Base-by-base conservation (phyloP, 768 basidiomycete species). In the Fistulinella prunicolor region DNA sequence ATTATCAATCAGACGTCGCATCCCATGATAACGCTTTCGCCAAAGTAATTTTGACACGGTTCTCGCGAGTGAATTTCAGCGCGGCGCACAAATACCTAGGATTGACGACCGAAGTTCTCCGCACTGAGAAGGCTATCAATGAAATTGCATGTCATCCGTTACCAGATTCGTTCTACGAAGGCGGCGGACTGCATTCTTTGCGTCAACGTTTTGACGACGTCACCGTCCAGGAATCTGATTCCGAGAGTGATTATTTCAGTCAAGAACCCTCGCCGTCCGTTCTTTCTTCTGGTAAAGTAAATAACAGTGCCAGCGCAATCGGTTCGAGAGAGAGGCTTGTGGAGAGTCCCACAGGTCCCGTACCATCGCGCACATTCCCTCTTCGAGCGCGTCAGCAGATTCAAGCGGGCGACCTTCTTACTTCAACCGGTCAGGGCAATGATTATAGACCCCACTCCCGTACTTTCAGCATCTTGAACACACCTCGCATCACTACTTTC, bases 51-150 rank as follows among this genome's bases (percentile, higher is more conserved):
- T 71, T 99, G 50, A 96, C 96, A 4, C 81, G 96, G 2, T 95
- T 99, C 64, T 93, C 94, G 19, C 83, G 96, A 21, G 96, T 98
- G 10, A 99, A 96, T 0, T 97, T 99, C 74, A 90, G 87, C 62
- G 96, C 95, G 9, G 94, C 96, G 0, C 96, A 98, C 67, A 88
- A 87, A 60, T 99, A 96, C 65, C 81, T 99, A 6, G 96, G 96
- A 6, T 65, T 99, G 44, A 99, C 96, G 0, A 83, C 85, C 16
- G 96, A 99, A 67, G 90, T 98, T 5, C 83, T 99, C 29, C 83
- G 93, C 28, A 95, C 96, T 2, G 96, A 99, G 70, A 92, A 96
- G 62, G 89, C 90, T 0, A 95, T 99, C 65, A 99, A 99, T 58
- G 88, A 94, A 51, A 86, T 97, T 51, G 95, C 96, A 14, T 94